Evolutionary conservation across 2,329 filamentous ascomycete genomes (phyloP), one percentile per base, ranked within the genome.

Genomic region (Aspergillus fischeri): DNA sequence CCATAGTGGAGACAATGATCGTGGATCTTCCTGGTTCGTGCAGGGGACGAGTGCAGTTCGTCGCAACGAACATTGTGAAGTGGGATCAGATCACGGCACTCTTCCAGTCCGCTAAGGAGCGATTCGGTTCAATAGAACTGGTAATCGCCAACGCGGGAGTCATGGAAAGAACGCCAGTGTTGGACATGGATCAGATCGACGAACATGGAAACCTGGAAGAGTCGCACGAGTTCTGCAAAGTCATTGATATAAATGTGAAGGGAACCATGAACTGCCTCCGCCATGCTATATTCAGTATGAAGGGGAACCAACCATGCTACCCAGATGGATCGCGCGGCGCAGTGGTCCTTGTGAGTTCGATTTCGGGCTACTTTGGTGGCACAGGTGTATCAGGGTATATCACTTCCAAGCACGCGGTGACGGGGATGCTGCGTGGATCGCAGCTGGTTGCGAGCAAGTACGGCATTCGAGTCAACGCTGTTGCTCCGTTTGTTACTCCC

Each of bases 401-500:
- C n/a, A 64, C 76, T 0, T 77, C 76, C 1, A 78, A 79, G 57
- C 76, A 78, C 48, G 77, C 73, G 1, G 65, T 78, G 2, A 64
- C 77, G 0, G 76, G 77, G 0, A 65, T 78, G 1, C 64, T 74
- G 4, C 71, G 77, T 1, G 65, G 73, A 4, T 75, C 71, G 8
- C 75, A 78, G 57, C 47, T 52, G 2, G 64, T 63, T 11, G 74
- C 78, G 1, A 59, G 64, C 2, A 61, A 70, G 47, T 67, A 74
- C 25, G 65, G 67, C 14, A 70, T 80, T 3, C 66, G 77, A 11
- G 70, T 76, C 20, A 81, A 80, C 60, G 76, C 74, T 4, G 68
- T 81, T n/a, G 79, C 77, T 8, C 78, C 79, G 1, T 81, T 78
- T 65, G 72, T 79, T 10, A 81, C 78, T 0, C 75, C 77, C 3